Conservation (phyloP, 1,139 yeast species). For the Casaregolazyma lundiana region DNA sequence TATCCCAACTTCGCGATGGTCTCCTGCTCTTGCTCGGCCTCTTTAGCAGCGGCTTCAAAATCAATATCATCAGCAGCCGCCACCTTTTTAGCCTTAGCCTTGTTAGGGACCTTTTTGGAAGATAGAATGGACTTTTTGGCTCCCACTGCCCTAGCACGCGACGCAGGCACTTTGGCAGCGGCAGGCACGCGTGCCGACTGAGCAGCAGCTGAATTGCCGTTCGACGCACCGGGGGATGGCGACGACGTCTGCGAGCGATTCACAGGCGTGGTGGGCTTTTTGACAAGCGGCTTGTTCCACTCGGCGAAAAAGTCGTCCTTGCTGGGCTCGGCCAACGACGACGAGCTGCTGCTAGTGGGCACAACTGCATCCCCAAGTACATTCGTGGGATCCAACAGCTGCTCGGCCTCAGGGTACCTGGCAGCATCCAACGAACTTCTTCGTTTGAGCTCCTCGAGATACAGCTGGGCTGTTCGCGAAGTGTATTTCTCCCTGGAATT, state of each 20-base stretch:
- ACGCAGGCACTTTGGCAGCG: conserved; percentile 25
- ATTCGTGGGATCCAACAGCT: conserved; percentile 37
- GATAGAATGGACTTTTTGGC: conserved; percentile 25
- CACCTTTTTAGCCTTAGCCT: conserved; percentile 39
- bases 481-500: conserved; percentile 79
- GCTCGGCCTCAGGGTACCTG: conserved; percentile 52
- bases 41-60: conserved; percentile 85
- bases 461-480: conserved; percentile 69
- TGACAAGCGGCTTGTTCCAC: conserved; percentile 73
- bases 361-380: conserved; percentile 59
- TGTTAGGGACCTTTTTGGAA: conserved; percentile 27
- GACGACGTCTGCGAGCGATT: conserved; percentile 40
- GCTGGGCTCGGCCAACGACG: conserved; percentile 13
- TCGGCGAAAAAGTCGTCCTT: conserved; percentile 86
- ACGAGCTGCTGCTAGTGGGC: conserved; percentile 44
- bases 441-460: conserved; percentile 71
- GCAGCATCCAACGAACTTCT: conserved; percentile 63
- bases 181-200: conserved; percentile 25
- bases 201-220: conserved; percentile 18
- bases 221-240: conserved; percentile 20
- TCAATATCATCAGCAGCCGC: conserved; percentile 63
- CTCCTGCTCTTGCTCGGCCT: conserved; percentile 79
- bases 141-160: conserved; percentile 21
- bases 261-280: conserved; percentile 48
- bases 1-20: conserved; percentile 70